Evolutionary conservation across 2,329 filamentous ascomycete genomes (phyloP).

Genomic region (Ophiostoma himal-ulmi): DNA sequence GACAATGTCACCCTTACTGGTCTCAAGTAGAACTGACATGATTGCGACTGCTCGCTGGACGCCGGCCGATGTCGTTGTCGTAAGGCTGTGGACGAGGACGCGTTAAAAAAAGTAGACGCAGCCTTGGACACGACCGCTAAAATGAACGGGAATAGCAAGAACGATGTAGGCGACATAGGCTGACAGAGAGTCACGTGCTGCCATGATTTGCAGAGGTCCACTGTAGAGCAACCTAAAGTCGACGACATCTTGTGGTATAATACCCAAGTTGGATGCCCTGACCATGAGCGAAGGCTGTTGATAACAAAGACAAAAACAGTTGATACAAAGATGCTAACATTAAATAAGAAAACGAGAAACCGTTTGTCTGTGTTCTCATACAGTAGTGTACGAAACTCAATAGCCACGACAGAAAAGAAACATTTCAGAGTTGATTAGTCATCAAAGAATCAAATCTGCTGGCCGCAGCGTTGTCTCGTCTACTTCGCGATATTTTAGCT

Average conservation of each 20-base stretch:
- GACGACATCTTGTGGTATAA: not conserved
- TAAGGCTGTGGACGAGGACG: not conserved
- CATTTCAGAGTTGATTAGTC: not conserved
- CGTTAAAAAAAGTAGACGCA: not conserved
- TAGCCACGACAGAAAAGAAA: not conserved
- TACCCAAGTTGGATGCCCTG: too few species aligned
- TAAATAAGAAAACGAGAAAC: not conserved
- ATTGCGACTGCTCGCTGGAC: slow-evolving; percentile 5
- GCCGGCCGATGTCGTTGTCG: not conserved
- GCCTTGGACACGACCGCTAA: not conserved
- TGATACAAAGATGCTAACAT: not conserved
- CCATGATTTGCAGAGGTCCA: not conserved
- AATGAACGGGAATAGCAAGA: not conserved
- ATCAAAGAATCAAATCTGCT: not conserved
- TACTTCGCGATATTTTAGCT: too few species aligned
- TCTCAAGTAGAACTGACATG: slow-evolving; percentile 94
- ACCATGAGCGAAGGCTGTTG: too few species aligned
- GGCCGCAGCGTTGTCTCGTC: too few species aligned
- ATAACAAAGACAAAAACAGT: too few species aligned
- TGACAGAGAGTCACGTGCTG: not conserved
- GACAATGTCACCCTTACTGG: slow-evolving; percentile 86
- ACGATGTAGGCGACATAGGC: not conserved
- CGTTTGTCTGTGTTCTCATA: not conserved
- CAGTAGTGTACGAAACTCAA: not conserved
- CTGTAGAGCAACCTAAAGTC: not conserved